phyloP scores from a whole-genome alignment of 345 rosid genomes.

The Turnera subulata region DNA sequence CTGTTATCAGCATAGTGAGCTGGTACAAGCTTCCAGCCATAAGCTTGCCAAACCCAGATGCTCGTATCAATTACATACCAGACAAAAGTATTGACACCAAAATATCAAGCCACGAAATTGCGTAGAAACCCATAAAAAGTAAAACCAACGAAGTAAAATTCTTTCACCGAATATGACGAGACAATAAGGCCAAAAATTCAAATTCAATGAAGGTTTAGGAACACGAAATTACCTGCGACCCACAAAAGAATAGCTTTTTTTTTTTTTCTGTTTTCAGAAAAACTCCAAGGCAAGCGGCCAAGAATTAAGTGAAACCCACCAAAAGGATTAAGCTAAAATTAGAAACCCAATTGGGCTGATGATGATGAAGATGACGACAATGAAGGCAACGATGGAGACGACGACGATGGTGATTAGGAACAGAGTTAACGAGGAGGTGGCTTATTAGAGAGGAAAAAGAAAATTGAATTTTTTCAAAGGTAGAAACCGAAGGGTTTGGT shows the following conservation, averaged over 20 bases:
- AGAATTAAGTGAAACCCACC: background rate
- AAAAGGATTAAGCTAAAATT: background rate
- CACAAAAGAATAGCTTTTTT: background rate
- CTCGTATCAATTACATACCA: background rate
- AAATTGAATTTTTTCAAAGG: background rate
- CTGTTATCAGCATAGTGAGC: background rate
- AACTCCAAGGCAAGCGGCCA: background rate
- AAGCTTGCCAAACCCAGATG: background rate
- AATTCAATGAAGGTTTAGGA: background rate
- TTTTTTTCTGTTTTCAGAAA: no score
- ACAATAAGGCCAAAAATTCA: background rate
- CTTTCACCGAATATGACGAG: background rate
- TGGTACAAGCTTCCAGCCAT: background rate
- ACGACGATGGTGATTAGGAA: background rate
- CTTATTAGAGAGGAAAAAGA: background rate
- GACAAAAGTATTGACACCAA: background rate
- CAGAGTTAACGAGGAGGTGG: background rate
- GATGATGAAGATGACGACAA: background rate
- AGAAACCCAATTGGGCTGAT: background rate
- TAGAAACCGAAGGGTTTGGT: constrained; percentile 1
- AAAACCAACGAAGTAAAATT: background rate
- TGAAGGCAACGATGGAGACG: background rate
- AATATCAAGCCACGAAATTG: background rate
- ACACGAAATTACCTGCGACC: constrained; percentile 17
- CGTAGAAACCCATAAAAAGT: background rate